Evolutionary conservation across 192 early-diverging fungal genomes (phyloP).

Genomic region (Pecoramyces ruminantium): DNA sequence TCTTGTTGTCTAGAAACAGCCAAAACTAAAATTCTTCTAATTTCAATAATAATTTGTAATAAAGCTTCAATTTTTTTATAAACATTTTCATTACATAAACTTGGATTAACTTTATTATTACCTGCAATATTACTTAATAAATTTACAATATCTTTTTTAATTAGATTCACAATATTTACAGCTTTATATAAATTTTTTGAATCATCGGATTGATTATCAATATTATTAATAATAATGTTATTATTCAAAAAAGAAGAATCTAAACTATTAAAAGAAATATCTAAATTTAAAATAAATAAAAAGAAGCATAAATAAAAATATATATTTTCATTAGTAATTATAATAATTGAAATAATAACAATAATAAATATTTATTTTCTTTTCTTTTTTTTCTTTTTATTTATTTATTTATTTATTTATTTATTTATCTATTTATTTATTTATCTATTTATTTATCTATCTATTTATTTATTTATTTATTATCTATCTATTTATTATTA

Average conservation of each 20-base stretch:
- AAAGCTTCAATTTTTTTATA: background rate
- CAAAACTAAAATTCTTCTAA: background rate
- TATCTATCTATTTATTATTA: too few species aligned
- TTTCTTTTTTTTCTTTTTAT: too few species aligned
- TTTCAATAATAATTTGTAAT: background rate
- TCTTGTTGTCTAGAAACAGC: background rate
- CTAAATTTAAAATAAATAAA: too few species aligned
- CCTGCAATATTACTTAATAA: background rate
- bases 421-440: too few species aligned
- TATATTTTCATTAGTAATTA: too few species aligned
- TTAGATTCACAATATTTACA: background rate
- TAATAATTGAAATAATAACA: too few species aligned
- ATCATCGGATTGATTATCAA: background rate
- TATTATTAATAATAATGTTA: background rate
- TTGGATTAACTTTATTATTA: background rate
- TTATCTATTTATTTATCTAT: too few species aligned
- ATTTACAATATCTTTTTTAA: background rate
- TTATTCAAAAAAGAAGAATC: background rate
- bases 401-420: too few species aligned
- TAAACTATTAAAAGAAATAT: too few species aligned
- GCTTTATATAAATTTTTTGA: background rate
- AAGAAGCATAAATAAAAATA: too few species aligned
- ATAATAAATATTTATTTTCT: too few species aligned
- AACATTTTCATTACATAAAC: background rate
- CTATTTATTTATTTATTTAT: too few species aligned